Evolutionary conservation across 106 monocot species (phyloP).

Genomic region (Dactylorhiza incarnata): DNA sequence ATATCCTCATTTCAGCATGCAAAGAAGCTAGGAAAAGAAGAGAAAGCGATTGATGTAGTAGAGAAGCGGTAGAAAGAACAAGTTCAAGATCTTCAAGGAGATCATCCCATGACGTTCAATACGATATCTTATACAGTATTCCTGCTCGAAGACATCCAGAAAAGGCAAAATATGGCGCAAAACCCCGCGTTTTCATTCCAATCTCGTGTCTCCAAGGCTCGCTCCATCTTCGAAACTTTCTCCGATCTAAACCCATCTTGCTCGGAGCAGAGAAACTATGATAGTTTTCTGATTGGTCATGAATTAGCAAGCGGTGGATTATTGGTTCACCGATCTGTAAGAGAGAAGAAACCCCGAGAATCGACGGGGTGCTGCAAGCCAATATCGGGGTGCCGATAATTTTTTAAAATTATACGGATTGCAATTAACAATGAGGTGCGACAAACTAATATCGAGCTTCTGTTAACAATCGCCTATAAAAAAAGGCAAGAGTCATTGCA

Average conservation of each 20-base stretch:
- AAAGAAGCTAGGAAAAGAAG: background rate
- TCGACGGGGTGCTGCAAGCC: conserved; percentile 92
- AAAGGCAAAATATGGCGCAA: conserved; percentile 47
- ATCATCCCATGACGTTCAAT: conserved; percentile 39
- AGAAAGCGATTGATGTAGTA: background rate
- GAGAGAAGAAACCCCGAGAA: conserved; percentile 60
- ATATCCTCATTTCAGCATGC: background rate
- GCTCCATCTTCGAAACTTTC: conserved; percentile 85
- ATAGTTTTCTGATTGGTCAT: conserved; percentile 6
- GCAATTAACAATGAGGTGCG: too few relatives aligned
- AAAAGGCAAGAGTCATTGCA: too few relatives aligned
- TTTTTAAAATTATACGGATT: too few relatives aligned
- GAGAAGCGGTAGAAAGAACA: conserved; percentile 7
- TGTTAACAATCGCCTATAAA: too few relatives aligned
- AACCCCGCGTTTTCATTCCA: conserved; percentile 53
- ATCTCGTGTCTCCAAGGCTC: conserved; percentile 79
- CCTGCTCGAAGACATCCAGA: conserved; percentile 81
- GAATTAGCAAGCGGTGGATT: conserved; percentile 11
- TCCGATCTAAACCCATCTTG: conserved; percentile 79
- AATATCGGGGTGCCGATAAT: too few relatives aligned
- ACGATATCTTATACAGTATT: conserved; percentile 37
- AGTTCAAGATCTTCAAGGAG: conserved; percentile 56
- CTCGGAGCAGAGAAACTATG: conserved; percentile 27
- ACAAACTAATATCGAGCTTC: too few relatives aligned
- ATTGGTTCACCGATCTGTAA: conserved; percentile 24